A percentile compares a stretch with the other conserved stretches of the same genome.
Conservation (phyloP, 805 yeast species). For the Clavispora fructus region DNA sequence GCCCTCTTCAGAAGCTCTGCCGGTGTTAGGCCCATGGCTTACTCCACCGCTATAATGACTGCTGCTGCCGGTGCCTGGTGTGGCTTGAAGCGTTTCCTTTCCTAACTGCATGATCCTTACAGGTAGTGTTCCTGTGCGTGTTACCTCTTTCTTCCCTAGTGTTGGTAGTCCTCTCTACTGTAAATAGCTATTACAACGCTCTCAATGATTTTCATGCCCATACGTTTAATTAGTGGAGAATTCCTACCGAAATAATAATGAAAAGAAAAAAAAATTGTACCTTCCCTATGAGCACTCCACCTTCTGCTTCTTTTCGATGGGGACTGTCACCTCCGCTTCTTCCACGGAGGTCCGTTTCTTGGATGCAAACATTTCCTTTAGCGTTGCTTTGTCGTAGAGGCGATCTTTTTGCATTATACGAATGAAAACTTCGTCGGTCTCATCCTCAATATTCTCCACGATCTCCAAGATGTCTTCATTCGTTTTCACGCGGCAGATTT, state of each 20-base stretch:
- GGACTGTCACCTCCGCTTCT: background rate
- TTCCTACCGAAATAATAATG: background rate
- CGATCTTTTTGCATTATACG: slow-evolving; percentile 29
- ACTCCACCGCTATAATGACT: slow-evolving; percentile 80
- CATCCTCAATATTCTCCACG: slow-evolving; percentile 27
- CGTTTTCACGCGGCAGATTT: slow-evolving; percentile 51
- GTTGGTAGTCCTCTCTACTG: slow-evolving; percentile 8
- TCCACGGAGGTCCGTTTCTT: background rate
- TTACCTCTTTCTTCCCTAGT: slow-evolving; percentile 4
- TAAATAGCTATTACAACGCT: slow-evolving; percentile 10
- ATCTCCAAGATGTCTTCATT: slow-evolving; percentile 43
- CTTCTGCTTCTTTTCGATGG: slow-evolving; percentile 5
- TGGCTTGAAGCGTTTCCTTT: slow-evolving; percentile 53
- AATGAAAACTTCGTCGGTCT: slow-evolving; percentile 31
- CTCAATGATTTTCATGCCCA: background rate
- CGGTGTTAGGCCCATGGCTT: slow-evolving; percentile 84
- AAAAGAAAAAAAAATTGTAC: too few relatives aligned
- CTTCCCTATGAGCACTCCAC: slow-evolving; percentile 2
- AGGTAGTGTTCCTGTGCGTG: slow-evolving; percentile 5
- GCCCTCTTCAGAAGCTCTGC: slow-evolving; percentile 82
- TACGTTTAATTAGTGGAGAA: background rate
- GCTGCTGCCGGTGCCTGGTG: slow-evolving; percentile 92
- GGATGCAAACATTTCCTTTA: background rate
- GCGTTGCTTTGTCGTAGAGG: slow-evolving; percentile 15
- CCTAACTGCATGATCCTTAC: slow-evolving; percentile 11